A percentile compares a stretch with the other conserved stretches of the same genome.
Evolutionary conservation across 768 basidiomycete species (phyloP).

Genomic region (Pluteus cervinus): DNA sequence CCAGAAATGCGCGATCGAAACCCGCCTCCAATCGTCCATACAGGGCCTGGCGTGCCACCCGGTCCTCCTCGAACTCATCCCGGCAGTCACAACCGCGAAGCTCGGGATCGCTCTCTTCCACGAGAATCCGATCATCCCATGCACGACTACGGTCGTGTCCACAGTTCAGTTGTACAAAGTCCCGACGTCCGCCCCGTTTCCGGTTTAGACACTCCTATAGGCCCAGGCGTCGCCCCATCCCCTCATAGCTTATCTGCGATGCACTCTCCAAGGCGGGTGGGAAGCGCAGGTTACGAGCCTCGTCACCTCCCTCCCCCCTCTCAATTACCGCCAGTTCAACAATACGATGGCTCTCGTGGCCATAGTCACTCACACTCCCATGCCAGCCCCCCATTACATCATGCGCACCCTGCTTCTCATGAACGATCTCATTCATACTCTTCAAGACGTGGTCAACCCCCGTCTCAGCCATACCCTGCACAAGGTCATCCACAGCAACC

Average conservation of each 20-base stretch:
- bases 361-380: constrained; percentile 26
- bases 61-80: constrained; percentile 31
- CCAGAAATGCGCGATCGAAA: constrained; percentile 41
- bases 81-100: constrained; percentile 27
- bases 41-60: constrained; percentile 28
- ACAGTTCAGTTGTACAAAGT: constrained; percentile 36
- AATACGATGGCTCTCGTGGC: constrained; percentile 22
- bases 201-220: constrained; percentile 42
- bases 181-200: constrained; percentile 46
- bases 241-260: constrained; percentile 30
- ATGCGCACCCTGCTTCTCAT: constrained; percentile 28
- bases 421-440: constrained; percentile 30
- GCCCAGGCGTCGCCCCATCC: constrained; percentile 29
- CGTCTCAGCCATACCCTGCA: constrained; percentile 30
- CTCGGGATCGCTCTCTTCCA: constrained; percentile 34
- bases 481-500: constrained; percentile 38
- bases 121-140: constrained; percentile 39
- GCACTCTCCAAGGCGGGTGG: constrained; percentile 37
- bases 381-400: constrained; percentile 25
- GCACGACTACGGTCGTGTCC: constrained; percentile 44
- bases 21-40: constrained; percentile 22
- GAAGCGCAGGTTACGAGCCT: constrained; percentile 34
- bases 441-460: constrained; percentile 40
- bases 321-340: constrained; percentile 39
- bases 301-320: constrained; percentile 46